Evolutionary conservation across 352 stramenopile species (phyloP).

Genomic region (Phytophthora chlamydospora): DNA sequence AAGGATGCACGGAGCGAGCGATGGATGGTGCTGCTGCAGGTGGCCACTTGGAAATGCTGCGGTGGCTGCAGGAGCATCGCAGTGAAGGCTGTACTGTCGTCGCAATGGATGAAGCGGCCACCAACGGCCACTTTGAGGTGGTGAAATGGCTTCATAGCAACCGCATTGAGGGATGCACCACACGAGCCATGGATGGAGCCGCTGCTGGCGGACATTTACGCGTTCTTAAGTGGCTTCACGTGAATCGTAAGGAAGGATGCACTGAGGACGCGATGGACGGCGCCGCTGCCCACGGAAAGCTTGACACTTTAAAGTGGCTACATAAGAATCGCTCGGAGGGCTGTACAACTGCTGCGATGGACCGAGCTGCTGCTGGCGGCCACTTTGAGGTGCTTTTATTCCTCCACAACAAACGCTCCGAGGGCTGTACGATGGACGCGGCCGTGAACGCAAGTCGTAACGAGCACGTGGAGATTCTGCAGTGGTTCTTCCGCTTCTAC

Average conservation of each 20-base stretch:
- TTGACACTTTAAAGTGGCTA: slow-evolving; percentile 40
- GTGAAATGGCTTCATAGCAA: slow-evolving; percentile 44
- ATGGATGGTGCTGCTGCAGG: slow-evolving; percentile 42
- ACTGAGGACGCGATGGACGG: slow-evolving; percentile 45
- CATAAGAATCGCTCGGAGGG: slow-evolving; percentile 37
- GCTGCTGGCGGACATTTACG: slow-evolving; percentile 32
- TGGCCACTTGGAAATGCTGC: slow-evolving; percentile 35
- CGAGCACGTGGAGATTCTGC: slow-evolving; percentile 44
- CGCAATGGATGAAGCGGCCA: slow-evolving; percentile 38
- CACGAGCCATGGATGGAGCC: slow-evolving; percentile 37
- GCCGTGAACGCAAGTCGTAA: slow-evolving; percentile 39
- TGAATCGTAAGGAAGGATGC: slow-evolving; percentile 38
- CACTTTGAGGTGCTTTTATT: slow-evolving; percentile 52
- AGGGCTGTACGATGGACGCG: slow-evolving; percentile 42
- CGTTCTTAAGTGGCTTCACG: slow-evolving; percentile 41
- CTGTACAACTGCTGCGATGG: slow-evolving; percentile 42
- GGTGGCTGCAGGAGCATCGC: slow-evolving; percentile 41
- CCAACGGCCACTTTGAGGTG: slow-evolving; percentile 36
- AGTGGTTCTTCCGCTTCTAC: slow-evolving; percentile 46
- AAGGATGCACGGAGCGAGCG: slow-evolving; percentile 37
- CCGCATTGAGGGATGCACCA: slow-evolving; percentile 36
- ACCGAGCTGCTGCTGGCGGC: slow-evolving; percentile 33
- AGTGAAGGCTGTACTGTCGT: slow-evolving; percentile 30
- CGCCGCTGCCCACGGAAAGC: slow-evolving; percentile 33
- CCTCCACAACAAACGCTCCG: slow-evolving; percentile 34